Evolutionary conservation across 768 basidiomycete species (phyloP), one percentile per base, ranked within the genome.

Genomic region (Boletus pseudopeckii): DNA sequence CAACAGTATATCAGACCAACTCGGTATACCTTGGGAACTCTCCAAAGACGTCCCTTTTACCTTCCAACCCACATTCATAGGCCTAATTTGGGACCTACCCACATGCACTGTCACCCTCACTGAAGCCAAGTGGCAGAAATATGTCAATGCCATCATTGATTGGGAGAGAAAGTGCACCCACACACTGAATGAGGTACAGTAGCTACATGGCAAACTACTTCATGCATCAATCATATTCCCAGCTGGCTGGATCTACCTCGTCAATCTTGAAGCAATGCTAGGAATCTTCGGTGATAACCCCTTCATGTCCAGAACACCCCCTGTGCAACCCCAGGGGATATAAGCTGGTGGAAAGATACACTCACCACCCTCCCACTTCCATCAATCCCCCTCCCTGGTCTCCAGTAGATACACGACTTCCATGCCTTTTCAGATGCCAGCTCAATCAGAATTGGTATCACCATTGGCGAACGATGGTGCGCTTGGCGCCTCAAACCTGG

Each of bases 371-470:
- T 42, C 0, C 33, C 14, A 0, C 9, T 38, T 0, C 41, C 49
- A 14, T 53, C 59, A 15, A 4, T n/a, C n/a, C 40, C 28, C 1
- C 17, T 43, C 0, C 17, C 24, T 0, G 4, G 13, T 0, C 43
- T 20, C 1, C 24, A 22, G 0, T 18, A 45, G 0, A 8, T 56
- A 17, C 2, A 17, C 0, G 13, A 57, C 18, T 7, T 34, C 0
- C 15, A 14, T 1, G 47, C 56, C 0, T 80, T 62, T 63, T 80
- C 73, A 0, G 72, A 80, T 58, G 76, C 77, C 1, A 77, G 75
- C 62, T 70, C 70, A 1, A 55, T 62, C 1, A 71, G 76, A 0
- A 71, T 77, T n/a, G 66, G 68, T 0, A 72, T 79, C 50, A 49
- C 52, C 32, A 66, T 77, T 17, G 50, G 59, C 8, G 28, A 28